Conservation (phyloP, 257 asterid genomes). For the Gentiana straminea region DNA sequence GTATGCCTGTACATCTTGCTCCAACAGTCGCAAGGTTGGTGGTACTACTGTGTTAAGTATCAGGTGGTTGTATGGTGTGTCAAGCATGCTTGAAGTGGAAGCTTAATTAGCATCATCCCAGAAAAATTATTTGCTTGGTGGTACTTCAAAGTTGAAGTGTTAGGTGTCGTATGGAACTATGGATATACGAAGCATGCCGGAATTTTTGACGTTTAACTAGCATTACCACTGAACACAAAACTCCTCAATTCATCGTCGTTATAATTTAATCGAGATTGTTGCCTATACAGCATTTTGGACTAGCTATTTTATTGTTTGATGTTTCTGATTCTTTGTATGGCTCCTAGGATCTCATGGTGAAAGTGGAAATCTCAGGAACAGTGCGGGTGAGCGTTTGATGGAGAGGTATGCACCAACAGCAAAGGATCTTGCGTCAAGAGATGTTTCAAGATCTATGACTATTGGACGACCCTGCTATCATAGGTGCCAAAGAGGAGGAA, state of each 20-base stretch:
- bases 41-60: background rate
- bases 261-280: background rate
- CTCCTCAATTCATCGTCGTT: too few species aligned
- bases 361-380: slow-evolving; percentile 95
- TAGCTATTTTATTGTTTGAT: background rate
- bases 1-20: too few species aligned
- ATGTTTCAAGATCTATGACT: slow-evolving; percentile 96
- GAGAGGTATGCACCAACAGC: slow-evolving; percentile 99
- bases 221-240: too few species aligned
- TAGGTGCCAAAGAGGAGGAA: too few species aligned
- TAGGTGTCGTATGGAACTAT: too few species aligned
- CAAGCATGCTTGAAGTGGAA: background rate
- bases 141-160: too few species aligned
- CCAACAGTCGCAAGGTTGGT: slow-evolving; percentile 85
- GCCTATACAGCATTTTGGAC: background rate
- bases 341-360: slow-evolving; percentile 91
- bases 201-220: too few species aligned
- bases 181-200: too few species aligned
- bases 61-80: background rate
- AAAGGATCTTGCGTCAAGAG: slow-evolving; percentile 98
- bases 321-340: slow-evolving; percentile 9
- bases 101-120: background rate
- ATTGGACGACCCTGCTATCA: too few species aligned
- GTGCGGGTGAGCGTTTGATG: slow-evolving; percentile 99
- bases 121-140: too few species aligned